Conservation (phyloP, 2,329 filamentous ascomycete species). For the Helminthosporium solani region DNA sequence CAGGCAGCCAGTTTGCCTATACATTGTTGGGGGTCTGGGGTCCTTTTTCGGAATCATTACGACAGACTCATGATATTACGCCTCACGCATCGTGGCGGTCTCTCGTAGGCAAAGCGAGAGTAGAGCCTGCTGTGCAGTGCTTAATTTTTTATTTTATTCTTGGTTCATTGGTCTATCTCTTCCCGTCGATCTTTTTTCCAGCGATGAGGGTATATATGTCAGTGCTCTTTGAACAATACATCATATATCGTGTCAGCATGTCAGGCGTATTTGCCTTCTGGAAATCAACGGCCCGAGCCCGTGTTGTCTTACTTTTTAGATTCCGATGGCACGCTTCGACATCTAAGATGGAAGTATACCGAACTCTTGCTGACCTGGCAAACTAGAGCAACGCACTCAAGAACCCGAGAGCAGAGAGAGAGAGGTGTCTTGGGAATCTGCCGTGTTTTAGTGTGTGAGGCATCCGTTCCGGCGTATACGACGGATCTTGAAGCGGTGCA, state of each 20-base stretch:
- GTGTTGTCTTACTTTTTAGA: conserved; percentile 1
- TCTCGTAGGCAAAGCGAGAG: conserved; percentile 11
- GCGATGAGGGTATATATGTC: not conserved
- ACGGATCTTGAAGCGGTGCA: conserved; percentile 1
- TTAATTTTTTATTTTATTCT: not conserved
- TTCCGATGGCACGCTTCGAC: not conserved
- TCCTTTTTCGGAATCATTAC: conserved; percentile 6
- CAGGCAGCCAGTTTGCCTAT: conserved; percentile 11
- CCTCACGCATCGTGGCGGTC: conserved; percentile 16
- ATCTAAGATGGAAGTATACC: not conserved
- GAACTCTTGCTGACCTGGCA: not conserved
- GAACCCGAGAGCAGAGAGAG: conserved; percentile 3
- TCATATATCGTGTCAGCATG: not conserved
- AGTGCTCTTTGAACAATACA: not conserved
- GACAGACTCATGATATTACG: conserved; percentile 12
- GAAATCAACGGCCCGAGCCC: not conserved
- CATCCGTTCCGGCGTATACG: conserved; percentile 4
- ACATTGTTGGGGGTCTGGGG: conserved; percentile 3
- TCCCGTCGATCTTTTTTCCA: not conserved
- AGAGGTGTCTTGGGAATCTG: conserved; percentile 19
- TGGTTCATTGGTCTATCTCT: not conserved
- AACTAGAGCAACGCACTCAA: not conserved
- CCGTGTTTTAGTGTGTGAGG: conserved; percentile 12
- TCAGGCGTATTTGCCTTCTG: not conserved
- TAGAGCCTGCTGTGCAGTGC: conserved; percentile 16